Base-by-base conservation (phyloP, 108 stramenopile genomes). In the Epithemia pelagica region DNA sequence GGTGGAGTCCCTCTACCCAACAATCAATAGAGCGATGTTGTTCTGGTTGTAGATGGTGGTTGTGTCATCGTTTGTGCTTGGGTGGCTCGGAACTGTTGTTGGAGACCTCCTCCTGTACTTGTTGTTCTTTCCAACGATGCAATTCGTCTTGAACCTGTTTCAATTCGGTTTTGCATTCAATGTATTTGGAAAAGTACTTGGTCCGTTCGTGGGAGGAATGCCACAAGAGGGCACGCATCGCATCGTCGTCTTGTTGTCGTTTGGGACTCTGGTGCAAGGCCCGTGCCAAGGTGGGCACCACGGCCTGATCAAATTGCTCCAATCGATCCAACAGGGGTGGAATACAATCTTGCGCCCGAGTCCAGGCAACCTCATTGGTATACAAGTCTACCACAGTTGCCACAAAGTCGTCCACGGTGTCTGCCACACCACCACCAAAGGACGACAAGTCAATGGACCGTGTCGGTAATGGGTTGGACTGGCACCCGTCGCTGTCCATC, bases 131-230 rank as follows among this genome's bases (percentile, higher is more conserved):
- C 37, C n/a, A n/a, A n/a, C n/a, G n/a, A n/a, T n/a, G n/a, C n/a
- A n/a, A n/a, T n/a, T n/a, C n/a, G n/a, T 46, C 10, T 15, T 46
- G 37, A 5, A 46, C 5, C 28, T 62, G 18, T 67, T 29, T 7
- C 18, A 57, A 15, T 25, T 52, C 65, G 56, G 86, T 77, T 62
- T 89, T 89, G 21, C 70, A 56, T 67, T 92, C 86, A 26, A 92
- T 82, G 84, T 86, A 92, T 59, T 72, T 62, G 8, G 83, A 81
- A 59, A 92, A 89, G 61, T 83, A 92, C 66, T 92, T 78, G 10
- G 91, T 92, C 37, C 82, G 78, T 46, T 86, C 73, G 25, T 62
- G 37, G 23, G 66, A 69, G 18, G 87, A 75, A 29, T 84, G 78
- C 86, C 87, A 89, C 5, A 92, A 58, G 37, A 92, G 64, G 0